Percentiles rank a stretch among this genome's conserved stretches.
phyloP scores from a whole-genome alignment of 495 filamentous ascomycete species.

The Hypoxylon lenormandii region DNA sequence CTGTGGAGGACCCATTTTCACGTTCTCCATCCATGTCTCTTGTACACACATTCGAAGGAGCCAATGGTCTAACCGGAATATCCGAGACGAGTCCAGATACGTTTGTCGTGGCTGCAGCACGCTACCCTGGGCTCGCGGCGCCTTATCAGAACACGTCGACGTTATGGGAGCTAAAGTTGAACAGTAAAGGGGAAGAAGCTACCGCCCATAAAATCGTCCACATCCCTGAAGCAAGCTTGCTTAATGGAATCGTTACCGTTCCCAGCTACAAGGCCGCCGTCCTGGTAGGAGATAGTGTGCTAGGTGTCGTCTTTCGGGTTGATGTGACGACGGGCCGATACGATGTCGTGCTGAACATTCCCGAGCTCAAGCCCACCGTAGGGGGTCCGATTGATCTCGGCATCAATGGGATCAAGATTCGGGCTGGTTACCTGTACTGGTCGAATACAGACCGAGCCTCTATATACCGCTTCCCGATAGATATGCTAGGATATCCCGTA shows the following conservation, averaged over 20 bases:
- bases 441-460: slow-evolving; percentile 47
- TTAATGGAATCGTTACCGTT: slow-evolving; percentile 55
- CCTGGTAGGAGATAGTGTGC: slow-evolving; percentile 51
- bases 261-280: slow-evolving; percentile 39
- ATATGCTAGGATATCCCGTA: slow-evolving; percentile 37
- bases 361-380: slow-evolving; percentile 28
- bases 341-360: slow-evolving; percentile 45
- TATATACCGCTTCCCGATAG: slow-evolving; percentile 51
- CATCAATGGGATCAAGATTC: slow-evolving; percentile 52
- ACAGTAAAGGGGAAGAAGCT: not conserved
- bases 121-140: slow-evolving; percentile 29
- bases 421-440: slow-evolving; percentile 53
- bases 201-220: slow-evolving; percentile 11
- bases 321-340: slow-evolving; percentile 50
- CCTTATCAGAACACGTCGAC: slow-evolving; percentile 6
- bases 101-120: slow-evolving; percentile 45
- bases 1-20: slow-evolving; percentile 22
- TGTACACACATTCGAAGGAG: slow-evolving; percentile 34
- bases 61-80: slow-evolving; percentile 51
- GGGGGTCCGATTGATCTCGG: slow-evolving; percentile 39
- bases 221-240: slow-evolving; percentile 34
- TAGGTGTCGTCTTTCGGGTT: slow-evolving; percentile 53
- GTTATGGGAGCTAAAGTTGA: slow-evolving; percentile 29
- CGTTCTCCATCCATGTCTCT: slow-evolving; percentile 28
- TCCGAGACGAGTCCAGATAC: slow-evolving; percentile 47